Conservation (phyloP, 2,329 filamentous ascomycete genomes). For the Penicillium rolfsii region DNA sequence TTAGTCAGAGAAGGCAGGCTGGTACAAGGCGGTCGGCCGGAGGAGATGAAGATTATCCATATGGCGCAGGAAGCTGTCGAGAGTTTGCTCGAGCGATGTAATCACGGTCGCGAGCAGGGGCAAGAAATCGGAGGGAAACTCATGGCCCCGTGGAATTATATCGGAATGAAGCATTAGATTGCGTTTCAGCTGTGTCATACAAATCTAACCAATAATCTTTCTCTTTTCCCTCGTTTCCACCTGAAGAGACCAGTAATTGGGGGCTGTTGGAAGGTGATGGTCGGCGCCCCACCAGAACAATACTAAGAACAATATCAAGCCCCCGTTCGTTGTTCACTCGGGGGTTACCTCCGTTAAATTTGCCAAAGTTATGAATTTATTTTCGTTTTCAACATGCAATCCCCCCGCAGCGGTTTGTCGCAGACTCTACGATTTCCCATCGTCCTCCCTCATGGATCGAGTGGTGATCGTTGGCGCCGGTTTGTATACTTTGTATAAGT, state of each 20-base stretch:
- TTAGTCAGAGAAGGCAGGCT: constrained; percentile 41
- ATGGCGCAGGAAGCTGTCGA: constrained; percentile 11
- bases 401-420: not conserved
- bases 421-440: not conserved
- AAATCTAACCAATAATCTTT: not conserved
- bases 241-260: not conserved
- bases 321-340: not conserved
- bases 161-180: not conserved
- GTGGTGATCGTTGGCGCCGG: constrained; percentile 29
- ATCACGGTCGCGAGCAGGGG: constrained; percentile 1
- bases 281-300: constrained; percentile 26
- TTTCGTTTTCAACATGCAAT: not conserved
- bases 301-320: constrained; percentile 10
- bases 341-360: no score
- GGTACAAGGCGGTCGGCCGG: constrained; percentile 18
- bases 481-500: not conserved
- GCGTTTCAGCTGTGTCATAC: not conserved
- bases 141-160: constrained; percentile 11
- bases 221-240: not conserved
- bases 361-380: not conserved
- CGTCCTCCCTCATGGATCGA: constrained; percentile 18
- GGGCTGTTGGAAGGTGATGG: not conserved
- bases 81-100: constrained; percentile 15
- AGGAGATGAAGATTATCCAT: constrained; percentile 18
- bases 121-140: constrained; percentile 15